A percentile compares a stretch with the other conserved stretches of the same genome.
Evolutionary conservation across 257 asterid genomes (phyloP).

Genomic region (Osmanthus fragrans): DNA sequence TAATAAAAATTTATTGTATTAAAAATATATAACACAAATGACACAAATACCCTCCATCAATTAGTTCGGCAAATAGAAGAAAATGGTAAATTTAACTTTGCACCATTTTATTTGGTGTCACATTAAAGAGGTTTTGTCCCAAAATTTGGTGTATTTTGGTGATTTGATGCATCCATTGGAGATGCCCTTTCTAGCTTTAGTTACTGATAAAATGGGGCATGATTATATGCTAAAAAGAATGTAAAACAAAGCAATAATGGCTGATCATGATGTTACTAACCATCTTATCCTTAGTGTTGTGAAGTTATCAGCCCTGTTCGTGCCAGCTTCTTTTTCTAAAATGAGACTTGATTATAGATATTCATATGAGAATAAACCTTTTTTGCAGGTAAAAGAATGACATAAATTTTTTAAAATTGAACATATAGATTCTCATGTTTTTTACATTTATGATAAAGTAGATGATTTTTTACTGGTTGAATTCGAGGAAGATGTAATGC

Average conservation of each 20-base stretch:
- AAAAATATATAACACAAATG: too few relatives aligned
- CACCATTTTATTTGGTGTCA: too few relatives aligned
- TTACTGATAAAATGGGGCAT: background rate
- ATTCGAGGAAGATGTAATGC: background rate
- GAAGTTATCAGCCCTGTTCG: background rate
- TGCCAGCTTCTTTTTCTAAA: background rate
- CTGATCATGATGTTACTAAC: constrained; percentile 24
- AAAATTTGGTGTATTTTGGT: too few relatives aligned
- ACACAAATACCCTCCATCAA: too few relatives aligned
- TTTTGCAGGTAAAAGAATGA: background rate
- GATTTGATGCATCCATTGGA: too few relatives aligned
- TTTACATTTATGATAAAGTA: background rate
- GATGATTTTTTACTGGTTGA: background rate
- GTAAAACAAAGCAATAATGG: background rate
- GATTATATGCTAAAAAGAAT: background rate
- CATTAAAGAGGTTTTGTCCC: too few relatives aligned
- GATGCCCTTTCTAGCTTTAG: background rate
- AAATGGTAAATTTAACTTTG: too few relatives aligned
- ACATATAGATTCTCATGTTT: background rate
- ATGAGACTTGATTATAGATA: background rate
- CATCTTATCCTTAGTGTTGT: constrained; percentile 1
- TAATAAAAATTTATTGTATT: too few relatives aligned
- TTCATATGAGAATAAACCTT: background rate
- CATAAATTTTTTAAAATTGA: background rate
- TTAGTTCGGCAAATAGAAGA: too few relatives aligned